A percentile compares a stretch with the other conserved stretches of the same genome.
Evolutionary conservation across 2,329 filamentous ascomycete species (phyloP).

Genomic region (Talaromyces sp.): DNA sequence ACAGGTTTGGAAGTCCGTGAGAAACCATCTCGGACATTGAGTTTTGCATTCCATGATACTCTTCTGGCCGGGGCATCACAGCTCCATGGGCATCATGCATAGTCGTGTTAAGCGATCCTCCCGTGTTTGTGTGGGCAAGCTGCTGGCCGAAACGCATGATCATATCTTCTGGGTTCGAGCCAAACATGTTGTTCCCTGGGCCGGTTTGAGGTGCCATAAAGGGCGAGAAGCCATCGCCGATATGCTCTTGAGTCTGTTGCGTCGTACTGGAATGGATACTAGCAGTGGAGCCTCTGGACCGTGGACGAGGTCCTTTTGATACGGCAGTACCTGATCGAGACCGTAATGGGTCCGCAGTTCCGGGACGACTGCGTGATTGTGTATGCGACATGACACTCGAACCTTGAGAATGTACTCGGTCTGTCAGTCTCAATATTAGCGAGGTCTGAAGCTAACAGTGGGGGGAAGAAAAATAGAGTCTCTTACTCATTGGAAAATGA

Average conservation of each 20-base stretch:
- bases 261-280: slow-evolving; percentile 45
- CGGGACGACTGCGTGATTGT: slow-evolving; percentile 34
- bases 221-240: slow-evolving; percentile 33
- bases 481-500: slow-evolving; percentile 14
- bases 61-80: slow-evolving; percentile 31
- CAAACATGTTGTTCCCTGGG: slow-evolving; percentile 31
- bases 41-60: slow-evolving; percentile 33
- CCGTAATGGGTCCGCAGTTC: slow-evolving; percentile 35
- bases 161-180: slow-evolving; percentile 39
- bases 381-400: slow-evolving; percentile 35
- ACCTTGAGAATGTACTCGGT: slow-evolving; percentile 31
- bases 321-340: slow-evolving; percentile 36
- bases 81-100: slow-evolving; percentile 32
- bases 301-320: slow-evolving; percentile 36
- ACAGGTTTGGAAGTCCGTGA: slow-evolving; percentile 26
- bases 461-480: neutral
- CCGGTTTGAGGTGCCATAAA: slow-evolving; percentile 32
- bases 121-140: slow-evolving; percentile 32
- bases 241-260: slow-evolving; percentile 38
- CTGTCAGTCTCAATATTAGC: slow-evolving; percentile 17
- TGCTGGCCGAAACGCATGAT: slow-evolving; percentile 41
- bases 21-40: slow-evolving; percentile 26
- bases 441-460: neutral
- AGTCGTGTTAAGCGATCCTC: slow-evolving; percentile 30
- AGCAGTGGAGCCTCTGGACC: slow-evolving; percentile 42